Evolutionary conservation across 768 basidiomycete genomes (phyloP), one percentile per base, ranked within the genome.

Genomic region (Hysterangium stoloniferum): DNA sequence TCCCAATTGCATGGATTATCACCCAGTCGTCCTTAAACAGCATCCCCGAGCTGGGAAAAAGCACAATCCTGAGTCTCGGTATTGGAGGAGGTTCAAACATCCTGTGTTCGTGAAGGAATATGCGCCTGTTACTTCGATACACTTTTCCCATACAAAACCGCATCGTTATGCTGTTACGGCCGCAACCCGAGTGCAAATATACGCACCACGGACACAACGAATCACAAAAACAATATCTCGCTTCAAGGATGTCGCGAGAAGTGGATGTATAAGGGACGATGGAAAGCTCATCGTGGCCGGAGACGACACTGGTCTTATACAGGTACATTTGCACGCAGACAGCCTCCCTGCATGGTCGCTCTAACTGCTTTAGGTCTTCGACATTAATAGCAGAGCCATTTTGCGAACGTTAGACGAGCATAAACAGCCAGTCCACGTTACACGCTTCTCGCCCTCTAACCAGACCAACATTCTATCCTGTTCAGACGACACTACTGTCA

Each of bases 101-200:
- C 90, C 90, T 3, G 86, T 97, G 1, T 99, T 98, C 65, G 78
- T 98, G 64, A 97, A 96, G 68, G 91, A 97, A 71, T 95, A 95
- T 63, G 91, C 92, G 0, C 92, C 94, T 13, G 83, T 99, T 58
- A 97, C 95, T 48, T 89, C 88, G 13, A 75, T 99, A 28, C 90
- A 97, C 64, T 98, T 98, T 67, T 81, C 90, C 1, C 80, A 80
- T 1, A 71, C 86, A 24, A 83, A 80, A 65, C 95, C 95, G 4
- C 92, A 99, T 64, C 75, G 86, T 61, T 97, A 94, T 72, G 95
- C 93, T 22, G 93, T 98, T 50, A 96, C 94, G 24, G 88, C 93
- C 1, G 92, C 91, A 0, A 87, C 93, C 1, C 75, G 94, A 56
- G 82, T 99, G 1, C 89, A 98, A 67, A 86, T 98, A 62, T 97